Evolutionary conservation across 139 green algal species (phyloP), one percentile per base, ranked within the genome.

Genomic region (Mesostigma viride): DNA sequence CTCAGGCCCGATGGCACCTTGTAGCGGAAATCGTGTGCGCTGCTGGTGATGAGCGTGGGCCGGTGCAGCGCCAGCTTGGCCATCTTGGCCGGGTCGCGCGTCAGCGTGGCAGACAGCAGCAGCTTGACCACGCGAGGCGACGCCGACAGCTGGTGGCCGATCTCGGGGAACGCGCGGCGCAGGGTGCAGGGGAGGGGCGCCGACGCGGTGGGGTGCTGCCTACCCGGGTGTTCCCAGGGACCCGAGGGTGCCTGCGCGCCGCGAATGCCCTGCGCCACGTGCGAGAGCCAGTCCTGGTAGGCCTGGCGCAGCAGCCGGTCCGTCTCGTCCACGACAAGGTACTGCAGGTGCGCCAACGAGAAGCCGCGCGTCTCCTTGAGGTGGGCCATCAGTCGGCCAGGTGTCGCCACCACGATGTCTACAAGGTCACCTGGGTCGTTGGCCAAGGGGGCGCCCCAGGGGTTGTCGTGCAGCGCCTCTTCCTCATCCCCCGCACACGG

Each of bases 331-430:
- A 97, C 83, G 2, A 96, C 84, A 27, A 97, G 79, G 81, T 83
- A 96, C 22, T 70, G 59, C 62, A 97, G 79, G 30, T 81, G 57
- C 46, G 75, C 53, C 20, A 76, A 34, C 26, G 69, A 48, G 74
- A 95, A 94, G 20, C 78, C 65, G 4, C 64, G 31, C 0, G 90
- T 95, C 65, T 86, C 89, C 59, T 85, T 62, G 64, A 98, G 75
- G 74, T 98, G 92, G 82, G 96, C 90, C 72, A 96, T 76, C 56
- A 99, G 81, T 4, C 92, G 71, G 1, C 90, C 89, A 0, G 90
- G 90, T 0, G 88, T 95, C 35, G 85, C 86, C 65, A 90, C 84
- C 62, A 97, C 64, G 17, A 95, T 63, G 24, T 76, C 88, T 27
- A 96, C 77, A 32, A 56, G 5, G 58, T n/a, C n/a, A n/a, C n/a